Evolutionary conservation across 306 rosid species (phyloP).

Genomic region (Fragaria ananassa): DNA sequence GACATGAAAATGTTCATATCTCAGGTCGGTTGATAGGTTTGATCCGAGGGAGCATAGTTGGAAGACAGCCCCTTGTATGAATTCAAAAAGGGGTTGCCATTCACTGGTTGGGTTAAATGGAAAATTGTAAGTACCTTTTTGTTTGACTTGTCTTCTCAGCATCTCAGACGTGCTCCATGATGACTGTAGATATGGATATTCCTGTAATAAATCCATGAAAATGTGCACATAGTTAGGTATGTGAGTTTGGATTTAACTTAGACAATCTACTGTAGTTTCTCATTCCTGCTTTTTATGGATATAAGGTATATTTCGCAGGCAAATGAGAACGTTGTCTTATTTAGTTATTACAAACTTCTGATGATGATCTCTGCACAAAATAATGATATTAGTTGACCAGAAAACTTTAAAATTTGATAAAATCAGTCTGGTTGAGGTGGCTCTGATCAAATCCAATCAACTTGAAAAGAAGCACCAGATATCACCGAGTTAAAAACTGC

Average conservation of each 20-base stretch:
- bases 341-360: not conserved
- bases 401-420: not conserved
- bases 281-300: not conserved
- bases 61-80: conserved; percentile 54
- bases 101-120: conserved; percentile 58
- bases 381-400: not conserved
- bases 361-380: not conserved
- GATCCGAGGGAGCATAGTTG: conserved; percentile 84
- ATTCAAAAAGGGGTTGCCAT: conserved; percentile 39
- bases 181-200: conserved; percentile 8
- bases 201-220: not conserved
- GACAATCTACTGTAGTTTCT: not conserved
- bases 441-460: not conserved
- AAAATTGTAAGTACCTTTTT: conserved; percentile 48
- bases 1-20: conserved; percentile 12
- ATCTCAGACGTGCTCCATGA: not conserved
- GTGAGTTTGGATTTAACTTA: not conserved
- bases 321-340: no score
- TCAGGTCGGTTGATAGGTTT: conserved; percentile 76
- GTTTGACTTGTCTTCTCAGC: not conserved
- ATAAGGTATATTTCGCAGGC: not conserved
- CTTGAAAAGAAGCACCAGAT: not conserved
- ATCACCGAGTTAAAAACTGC: not conserved
- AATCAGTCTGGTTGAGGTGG: not conserved
- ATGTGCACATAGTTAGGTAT: not conserved